Percentiles rank a stretch among this genome's conserved stretches.
phyloP scores from a whole-genome alignment of 306 rosid genomes.

The Pyrus bretschneideri region DNA sequence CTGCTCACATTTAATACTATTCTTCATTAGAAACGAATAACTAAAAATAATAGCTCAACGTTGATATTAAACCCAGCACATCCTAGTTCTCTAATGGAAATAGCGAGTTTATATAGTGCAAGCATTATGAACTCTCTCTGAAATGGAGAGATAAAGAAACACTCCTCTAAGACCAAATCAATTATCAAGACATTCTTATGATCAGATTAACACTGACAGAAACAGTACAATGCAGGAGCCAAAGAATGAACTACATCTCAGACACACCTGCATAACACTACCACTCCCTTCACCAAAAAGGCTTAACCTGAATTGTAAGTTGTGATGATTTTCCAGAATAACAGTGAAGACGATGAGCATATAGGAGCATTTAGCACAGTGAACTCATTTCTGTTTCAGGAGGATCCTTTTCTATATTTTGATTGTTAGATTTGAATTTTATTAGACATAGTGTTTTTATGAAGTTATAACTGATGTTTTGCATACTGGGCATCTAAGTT shows the following conservation, averaged over 20 bases:
- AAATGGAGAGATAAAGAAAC: neutral
- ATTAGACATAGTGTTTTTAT: neutral
- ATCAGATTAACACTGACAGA: neutral
- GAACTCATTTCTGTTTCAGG: neutral
- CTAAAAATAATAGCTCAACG: neutral
- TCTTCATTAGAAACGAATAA: neutral
- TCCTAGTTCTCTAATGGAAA: neutral
- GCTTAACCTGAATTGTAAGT: neutral
- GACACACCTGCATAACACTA: neutral
- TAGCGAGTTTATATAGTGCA: neutral
- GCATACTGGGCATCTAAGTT: neutral
- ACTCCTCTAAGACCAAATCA: neutral
- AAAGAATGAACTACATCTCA: neutral
- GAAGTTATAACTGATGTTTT: neutral
- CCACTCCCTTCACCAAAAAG: neutral
- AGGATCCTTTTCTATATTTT: neutral
- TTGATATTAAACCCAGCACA: neutral
- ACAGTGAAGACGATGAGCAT: neutral
- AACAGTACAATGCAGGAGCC: neutral
- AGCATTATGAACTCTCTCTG: neutral
- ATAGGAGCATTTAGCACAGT: neutral
- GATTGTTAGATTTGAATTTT: neutral
- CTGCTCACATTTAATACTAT: neutral
- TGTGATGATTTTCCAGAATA: neutral
- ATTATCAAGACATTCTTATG: neutral